These are phyloP conservation scores for Vigna hirtella DNA, from an alignment of 306 rosid species.

Conservation along the genomic window DNA sequence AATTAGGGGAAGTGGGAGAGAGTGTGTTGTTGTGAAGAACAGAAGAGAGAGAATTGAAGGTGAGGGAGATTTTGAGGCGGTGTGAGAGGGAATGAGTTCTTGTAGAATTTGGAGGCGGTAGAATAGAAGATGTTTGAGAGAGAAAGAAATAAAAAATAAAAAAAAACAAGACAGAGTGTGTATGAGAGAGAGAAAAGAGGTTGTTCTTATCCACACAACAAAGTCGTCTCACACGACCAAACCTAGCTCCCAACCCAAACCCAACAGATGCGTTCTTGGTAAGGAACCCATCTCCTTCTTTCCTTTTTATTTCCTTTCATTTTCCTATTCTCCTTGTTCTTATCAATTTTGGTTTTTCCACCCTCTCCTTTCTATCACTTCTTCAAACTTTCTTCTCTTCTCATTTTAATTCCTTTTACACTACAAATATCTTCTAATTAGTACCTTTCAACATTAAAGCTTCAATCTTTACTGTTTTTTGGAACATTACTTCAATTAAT, in stretches of 20 bases:
- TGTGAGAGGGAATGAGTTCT: constrained; percentile 68
- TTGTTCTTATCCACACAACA: constrained; percentile 78
- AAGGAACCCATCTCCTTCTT: constrained; percentile 55
- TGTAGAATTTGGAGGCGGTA: constrained; percentile 50
- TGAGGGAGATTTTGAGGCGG: constrained; percentile 45
- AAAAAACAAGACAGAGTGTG: neutral
- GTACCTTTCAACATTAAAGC: too few species aligned
- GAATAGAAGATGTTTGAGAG: constrained; percentile 55
- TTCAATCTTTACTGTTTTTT: too few species aligned
- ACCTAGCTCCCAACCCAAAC: constrained; percentile 31
- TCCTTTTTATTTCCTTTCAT: constrained; percentile 68
- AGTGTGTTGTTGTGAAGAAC: constrained; percentile 40
- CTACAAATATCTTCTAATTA: too few species aligned
- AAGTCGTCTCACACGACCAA: constrained; percentile 69
- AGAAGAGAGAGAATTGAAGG: constrained; percentile 5
- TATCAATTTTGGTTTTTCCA: constrained; percentile 50
- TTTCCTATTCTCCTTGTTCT: constrained; percentile 60
- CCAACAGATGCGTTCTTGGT: constrained; percentile 37
- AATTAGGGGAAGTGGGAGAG: constrained; percentile 21
- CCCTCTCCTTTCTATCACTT: constrained; percentile 11
- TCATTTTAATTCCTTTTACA: neutral
- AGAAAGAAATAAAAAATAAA: neutral
- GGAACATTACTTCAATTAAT: too few species aligned
- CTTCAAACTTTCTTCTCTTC: constrained; percentile 36
- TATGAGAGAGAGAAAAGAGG: constrained; percentile 23